Evolutionary conservation across 805 yeast species (phyloP).

Genomic region (Yamadazyma endophytica): DNA sequence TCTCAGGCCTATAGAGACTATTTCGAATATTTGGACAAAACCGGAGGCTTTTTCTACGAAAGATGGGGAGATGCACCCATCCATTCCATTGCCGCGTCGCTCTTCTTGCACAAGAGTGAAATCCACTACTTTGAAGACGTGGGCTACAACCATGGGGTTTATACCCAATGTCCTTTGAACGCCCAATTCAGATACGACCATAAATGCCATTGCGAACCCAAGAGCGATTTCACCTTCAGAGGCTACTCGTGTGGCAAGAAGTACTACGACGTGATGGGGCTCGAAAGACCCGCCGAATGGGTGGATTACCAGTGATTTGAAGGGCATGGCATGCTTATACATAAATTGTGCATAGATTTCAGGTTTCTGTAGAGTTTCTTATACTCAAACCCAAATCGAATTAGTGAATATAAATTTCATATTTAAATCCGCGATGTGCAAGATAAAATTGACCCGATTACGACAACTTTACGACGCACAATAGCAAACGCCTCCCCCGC

Average conservation of each 20-base stretch:
- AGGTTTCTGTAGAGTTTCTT: no score
- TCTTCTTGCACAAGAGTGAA: conserved; percentile 54
- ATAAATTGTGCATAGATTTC: no score
- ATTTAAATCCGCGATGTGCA: no score
- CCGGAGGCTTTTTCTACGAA: conserved; percentile 81
- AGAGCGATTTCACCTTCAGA: conserved; percentile 27
- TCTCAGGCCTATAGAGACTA: conserved; percentile 52
- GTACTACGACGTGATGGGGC: conserved; percentile 26
- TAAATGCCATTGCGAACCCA: conserved; percentile 34
- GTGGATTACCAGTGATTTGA: conserved; percentile 15
- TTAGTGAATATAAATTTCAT: no score
- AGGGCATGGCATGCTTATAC: no score
- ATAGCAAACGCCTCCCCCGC: no score
- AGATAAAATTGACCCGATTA: no score
- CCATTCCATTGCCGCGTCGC: conserved; percentile 70
- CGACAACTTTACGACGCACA: no score
- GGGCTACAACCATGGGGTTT: conserved; percentile 73
- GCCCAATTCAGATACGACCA: conserved; percentile 20
- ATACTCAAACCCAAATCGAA: no score
- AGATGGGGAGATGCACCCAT: conserved; percentile 94
- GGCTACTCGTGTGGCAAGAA: conserved; percentile 25
- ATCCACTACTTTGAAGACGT: conserved; percentile 72
- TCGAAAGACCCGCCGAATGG: conserved; percentile 30
- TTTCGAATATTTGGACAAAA: conserved; percentile 57
- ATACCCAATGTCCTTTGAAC: conserved; percentile 53